Conservation (phyloP, 2,329 filamentous ascomycete species). For the Monosporascus ibericus region DNA sequence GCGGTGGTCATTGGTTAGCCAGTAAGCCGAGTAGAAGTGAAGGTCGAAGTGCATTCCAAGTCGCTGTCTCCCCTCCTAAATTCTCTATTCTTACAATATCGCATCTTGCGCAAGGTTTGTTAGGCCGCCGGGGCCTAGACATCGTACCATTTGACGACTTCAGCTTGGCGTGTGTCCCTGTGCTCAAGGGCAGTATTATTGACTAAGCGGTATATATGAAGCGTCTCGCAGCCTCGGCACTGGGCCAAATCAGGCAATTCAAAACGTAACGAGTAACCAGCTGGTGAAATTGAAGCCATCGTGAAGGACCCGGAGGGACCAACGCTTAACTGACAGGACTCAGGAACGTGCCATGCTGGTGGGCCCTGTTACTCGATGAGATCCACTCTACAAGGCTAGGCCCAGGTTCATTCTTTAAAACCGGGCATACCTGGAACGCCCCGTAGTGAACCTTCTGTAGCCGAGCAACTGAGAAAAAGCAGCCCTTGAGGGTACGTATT, state of each 20-base stretch:
- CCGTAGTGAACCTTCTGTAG: background rate
- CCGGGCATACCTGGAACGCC: background rate
- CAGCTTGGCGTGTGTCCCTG: too few relatives aligned
- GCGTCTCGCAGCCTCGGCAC: background rate
- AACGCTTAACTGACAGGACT: slow-evolving; percentile 6
- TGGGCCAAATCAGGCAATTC: background rate
- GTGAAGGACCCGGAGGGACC: slow-evolving; percentile 1
- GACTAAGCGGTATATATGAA: background rate
- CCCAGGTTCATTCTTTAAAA: too few relatives aligned
- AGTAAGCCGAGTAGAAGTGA: too few relatives aligned
- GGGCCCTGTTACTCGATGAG: slow-evolving; percentile 19
- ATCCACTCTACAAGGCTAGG: slow-evolving; percentile 14
- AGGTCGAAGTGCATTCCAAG: too few relatives aligned
- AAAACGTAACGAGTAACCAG: background rate
- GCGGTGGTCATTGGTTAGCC: too few relatives aligned
- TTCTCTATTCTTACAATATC: too few relatives aligned
- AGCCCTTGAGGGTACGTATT: background rate
- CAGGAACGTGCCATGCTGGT: slow-evolving; percentile 6
- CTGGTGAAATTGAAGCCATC: slow-evolving; percentile 1
- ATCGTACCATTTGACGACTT: too few relatives aligned
- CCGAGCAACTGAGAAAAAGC: background rate
- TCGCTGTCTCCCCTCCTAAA: too few relatives aligned
- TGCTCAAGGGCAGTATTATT: too few relatives aligned
- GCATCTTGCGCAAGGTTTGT: too few relatives aligned
- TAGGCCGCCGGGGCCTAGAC: too few relatives aligned